Percentiles rank a stretch among this genome's conserved stretches.
These are phyloP conservation scores for Casuarina glauca DNA, from an alignment of 306 rosid species.

Conservation along the genomic window DNA sequence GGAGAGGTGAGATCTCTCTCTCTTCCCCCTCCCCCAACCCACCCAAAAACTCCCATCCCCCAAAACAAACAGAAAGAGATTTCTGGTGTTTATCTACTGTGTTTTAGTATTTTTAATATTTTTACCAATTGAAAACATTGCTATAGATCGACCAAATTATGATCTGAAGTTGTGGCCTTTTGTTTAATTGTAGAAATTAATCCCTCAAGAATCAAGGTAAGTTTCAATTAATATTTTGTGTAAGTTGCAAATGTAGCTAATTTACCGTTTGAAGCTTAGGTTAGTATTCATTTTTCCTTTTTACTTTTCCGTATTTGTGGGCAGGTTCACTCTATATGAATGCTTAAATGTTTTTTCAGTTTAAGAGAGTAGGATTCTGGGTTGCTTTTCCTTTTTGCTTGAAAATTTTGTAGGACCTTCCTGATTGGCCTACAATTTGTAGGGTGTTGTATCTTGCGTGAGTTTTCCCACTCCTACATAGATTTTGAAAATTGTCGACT, in stretches of 20 bases:
- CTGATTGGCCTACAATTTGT: background rate
- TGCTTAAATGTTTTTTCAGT: background rate
- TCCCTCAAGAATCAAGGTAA: background rate
- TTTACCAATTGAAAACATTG: background rate
- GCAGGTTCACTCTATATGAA: background rate
- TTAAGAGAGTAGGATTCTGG: background rate
- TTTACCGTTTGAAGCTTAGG: background rate
- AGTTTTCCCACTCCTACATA: background rate
- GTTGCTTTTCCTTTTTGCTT: background rate
- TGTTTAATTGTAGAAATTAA: background rate
- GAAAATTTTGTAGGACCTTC: background rate
- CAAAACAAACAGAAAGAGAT: no score
- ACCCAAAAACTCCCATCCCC: no score
- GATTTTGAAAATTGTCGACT: background rate
- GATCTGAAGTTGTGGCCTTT: background rate
- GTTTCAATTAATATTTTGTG: background rate
- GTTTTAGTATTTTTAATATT: background rate
- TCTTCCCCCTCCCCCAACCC: background rate
- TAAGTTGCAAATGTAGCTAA: background rate
- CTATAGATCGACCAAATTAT: background rate
- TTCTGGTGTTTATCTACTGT: background rate
- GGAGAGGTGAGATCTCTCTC: constrained; percentile 74
- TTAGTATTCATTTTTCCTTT: background rate
- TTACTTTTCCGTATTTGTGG: background rate
- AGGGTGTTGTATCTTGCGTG: background rate